Conservation (phyloP, 257 asterid species). For the Solanum bukasovii region DNA sequence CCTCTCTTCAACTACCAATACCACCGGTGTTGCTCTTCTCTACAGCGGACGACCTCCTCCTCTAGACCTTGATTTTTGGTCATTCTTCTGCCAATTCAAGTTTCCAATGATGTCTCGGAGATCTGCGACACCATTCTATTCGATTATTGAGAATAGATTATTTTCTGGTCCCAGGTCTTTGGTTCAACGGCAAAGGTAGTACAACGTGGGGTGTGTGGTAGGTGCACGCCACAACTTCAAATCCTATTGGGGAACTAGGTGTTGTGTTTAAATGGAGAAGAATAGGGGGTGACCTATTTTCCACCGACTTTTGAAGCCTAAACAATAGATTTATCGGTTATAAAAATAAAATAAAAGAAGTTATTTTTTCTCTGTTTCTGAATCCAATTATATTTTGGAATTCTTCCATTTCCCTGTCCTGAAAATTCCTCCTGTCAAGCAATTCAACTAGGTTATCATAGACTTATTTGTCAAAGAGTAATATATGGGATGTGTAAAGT, state of each 20-base stretch:
- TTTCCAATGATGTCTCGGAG: not conserved
- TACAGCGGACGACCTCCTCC: not conserved
- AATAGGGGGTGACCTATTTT: not conserved
- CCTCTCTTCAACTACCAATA: not conserved
- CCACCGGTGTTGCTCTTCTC: not conserved
- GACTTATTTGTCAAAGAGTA: not conserved
- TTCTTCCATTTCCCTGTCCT: not conserved
- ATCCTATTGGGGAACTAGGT: not conserved
- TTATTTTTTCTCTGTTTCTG: not conserved
- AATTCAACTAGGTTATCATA: not conserved
- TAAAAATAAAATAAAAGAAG: too few relatives aligned
- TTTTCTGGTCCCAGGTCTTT: not conserved
- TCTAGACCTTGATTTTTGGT: not conserved
- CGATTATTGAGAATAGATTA: not conserved
- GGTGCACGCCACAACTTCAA: not conserved
- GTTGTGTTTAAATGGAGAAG: not conserved
- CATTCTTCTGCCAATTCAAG: not conserved
- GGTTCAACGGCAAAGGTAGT: not conserved
- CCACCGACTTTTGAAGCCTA: not conserved
- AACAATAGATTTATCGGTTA: not conserved
- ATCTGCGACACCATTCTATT: not conserved
- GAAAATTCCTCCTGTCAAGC: not conserved
- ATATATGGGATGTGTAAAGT: not conserved
- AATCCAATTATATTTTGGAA: not conserved
- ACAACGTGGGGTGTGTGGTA: not conserved